These are phyloP conservation scores for Phlyctochytrium planicorne DNA, from an alignment of 192 early-diverging fungal species.

Conservation along the genomic window DNA sequence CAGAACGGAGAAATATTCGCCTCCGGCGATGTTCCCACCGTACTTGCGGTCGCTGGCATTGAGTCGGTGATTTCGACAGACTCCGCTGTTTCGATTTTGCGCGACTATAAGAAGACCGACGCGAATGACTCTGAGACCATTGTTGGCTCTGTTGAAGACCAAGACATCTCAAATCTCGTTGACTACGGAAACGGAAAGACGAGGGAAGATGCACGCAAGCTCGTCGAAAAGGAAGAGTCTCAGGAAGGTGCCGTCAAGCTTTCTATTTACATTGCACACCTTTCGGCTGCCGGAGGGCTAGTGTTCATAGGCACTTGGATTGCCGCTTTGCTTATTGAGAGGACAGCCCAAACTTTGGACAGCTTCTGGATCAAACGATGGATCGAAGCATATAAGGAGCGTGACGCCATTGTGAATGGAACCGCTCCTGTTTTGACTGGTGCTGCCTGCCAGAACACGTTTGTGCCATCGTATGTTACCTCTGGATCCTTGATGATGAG, in stretches of 20 bases:
- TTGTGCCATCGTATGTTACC: not conserved
- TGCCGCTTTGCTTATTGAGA: conserved; percentile 18
- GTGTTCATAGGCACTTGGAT: conserved; percentile 29
- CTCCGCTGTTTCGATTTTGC: not conserved
- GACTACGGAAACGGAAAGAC: conserved; percentile 24
- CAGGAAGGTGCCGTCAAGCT: conserved; percentile 43
- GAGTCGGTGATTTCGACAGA: conserved; percentile 17
- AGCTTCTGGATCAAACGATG: conserved; percentile 45
- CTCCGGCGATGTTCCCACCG: conserved; percentile 27
- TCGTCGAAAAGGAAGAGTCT: conserved; percentile 42
- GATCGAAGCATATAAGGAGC: conserved; percentile 31
- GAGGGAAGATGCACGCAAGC: conserved; percentile 21
- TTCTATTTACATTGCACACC: conserved; percentile 40
- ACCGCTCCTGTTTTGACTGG: not conserved
- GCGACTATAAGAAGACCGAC: conserved; percentile 16
- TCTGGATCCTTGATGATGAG: not conserved
- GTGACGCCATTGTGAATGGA: not conserved
- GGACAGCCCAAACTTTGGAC: conserved; percentile 27
- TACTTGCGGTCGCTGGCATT: conserved; percentile 18
- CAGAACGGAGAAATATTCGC: conserved; percentile 34
- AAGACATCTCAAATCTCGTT: not conserved
- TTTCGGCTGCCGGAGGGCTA: conserved; percentile 49
- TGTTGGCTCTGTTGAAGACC: conserved; percentile 7
- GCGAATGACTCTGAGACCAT: conserved; percentile 17
- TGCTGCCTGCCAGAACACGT: not conserved